Evolutionary conservation across 371 early-diverging fungal species (phyloP), one percentile per base, ranked within the genome.

Genomic region (Mucor sp.): DNA sequence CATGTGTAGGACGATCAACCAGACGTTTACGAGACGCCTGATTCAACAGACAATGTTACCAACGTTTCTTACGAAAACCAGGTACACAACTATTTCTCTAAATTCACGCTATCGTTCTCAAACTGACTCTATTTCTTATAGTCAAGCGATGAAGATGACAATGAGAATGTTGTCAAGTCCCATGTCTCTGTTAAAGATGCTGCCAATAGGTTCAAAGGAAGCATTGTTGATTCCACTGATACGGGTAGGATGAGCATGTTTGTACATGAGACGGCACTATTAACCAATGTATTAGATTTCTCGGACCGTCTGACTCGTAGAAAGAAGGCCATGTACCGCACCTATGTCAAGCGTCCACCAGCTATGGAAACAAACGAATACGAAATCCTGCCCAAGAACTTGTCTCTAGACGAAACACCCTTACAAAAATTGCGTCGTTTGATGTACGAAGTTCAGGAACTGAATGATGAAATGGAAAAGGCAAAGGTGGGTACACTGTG

Each of bases 21-120:
- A 35, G 95, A 95, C 83, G 90, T 93, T 61, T 94, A 90, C 75
- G 95, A 95, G 67, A 93, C 94, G 6, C 84, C 90, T n/a, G 95
- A 92, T 70, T 81, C 77, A 28, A 65, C 64, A 19, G 83, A 79
- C 32, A 84, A 77, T 41, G 59, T 71, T 17, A 82, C 84, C 30
- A 72, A 78, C 27, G 76, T 75, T n/a, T 79, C 82, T 37, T 77
- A 79, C 63, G 91, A 89, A 57, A 79, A 79, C 68, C 84, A 86
- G 85, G 90, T 85, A 83, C 60, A 48, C 35, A 28, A 17, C n/a
- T 61, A 15, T 33, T 25, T 21, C 39, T 33, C 33, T 33, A 25
- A 1, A 50, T 23, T 28, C 17, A 60, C 21, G 37, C 19, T 23
- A 60, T n/a, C 19, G 15, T 50, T 23, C 9, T 6, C 4, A 19